Evolutionary conservation across 768 basidiomycete species (phyloP), one percentile per base, ranked within the genome.

Genomic region (Tylopilus balloui): DNA sequence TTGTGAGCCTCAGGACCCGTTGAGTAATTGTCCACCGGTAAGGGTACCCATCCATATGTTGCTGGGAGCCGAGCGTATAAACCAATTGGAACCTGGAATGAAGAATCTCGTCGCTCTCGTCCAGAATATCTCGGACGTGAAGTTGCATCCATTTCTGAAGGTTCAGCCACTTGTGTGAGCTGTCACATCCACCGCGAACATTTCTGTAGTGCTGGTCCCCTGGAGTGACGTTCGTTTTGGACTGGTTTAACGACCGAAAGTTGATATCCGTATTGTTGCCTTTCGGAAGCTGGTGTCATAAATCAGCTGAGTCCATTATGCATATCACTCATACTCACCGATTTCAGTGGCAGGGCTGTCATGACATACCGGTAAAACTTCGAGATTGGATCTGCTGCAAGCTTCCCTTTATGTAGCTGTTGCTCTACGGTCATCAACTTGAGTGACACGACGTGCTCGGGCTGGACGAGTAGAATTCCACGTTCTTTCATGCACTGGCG

Each of bases 381-480:
- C 8, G 32, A 32, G 21, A 72, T 12, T 4, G 29, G 14, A 5
- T 0, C 5, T 12, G 36, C 50, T 1, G 32, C 1, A 3, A 3
- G 0, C 7, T 3, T 15, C 14, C 43, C 50, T 28, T 15, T 8
- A 14, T 35, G 20, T 6, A 67, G 51, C n/a, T 60, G 56, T 27
- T 49, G 58, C 34, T 79, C 71, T 4, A 78, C 55, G 0, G 65
- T 65, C 68, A 71, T 69, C 27, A 80, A 60, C 50, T 70, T 67
- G 50, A 75, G 73, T 0, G 78, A 80, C 3, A 80, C 64, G 3
- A 76, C 69, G 32, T 80, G 77, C 25, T 80, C 78, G 0, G 78
- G 78, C 31, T 80, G 77, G 7, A 65, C 53, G 1, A 80, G 59
- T 6, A 79, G 56, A 4, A 80, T 50, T 0, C 78, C 79, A 13